Conservation (phyloP, 2,329 filamentous ascomycete species). For the Aureobasidium mangrovei region DNA sequence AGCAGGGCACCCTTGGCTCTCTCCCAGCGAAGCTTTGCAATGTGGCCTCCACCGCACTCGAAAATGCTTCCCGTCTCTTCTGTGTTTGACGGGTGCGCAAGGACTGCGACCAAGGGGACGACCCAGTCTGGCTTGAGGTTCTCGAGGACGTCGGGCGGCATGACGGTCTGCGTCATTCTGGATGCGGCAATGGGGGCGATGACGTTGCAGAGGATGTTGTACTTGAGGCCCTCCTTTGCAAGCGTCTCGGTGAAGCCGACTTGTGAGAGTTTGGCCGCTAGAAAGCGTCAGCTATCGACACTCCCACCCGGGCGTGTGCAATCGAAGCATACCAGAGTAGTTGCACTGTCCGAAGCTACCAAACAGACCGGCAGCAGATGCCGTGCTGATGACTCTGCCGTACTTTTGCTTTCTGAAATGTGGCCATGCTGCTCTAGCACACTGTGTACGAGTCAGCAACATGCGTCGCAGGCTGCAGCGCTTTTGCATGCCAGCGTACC, state of each 20-base stretch:
- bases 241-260: slow-evolving; percentile 97
- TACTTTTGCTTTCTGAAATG: slow-evolving; percentile 99
- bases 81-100: slow-evolving; percentile 78
- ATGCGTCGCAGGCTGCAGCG: neutral
- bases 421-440: slow-evolving; percentile 87
- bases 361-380: slow-evolving; percentile 91
- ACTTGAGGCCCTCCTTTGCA: slow-evolving; percentile 94
- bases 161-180: slow-evolving; percentile 89
- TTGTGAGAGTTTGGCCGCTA: slow-evolving; percentile 84
- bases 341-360: slow-evolving; percentile 94
- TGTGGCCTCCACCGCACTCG: slow-evolving; percentile 84
- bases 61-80: slow-evolving; percentile 82
- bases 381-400: slow-evolving; percentile 90
- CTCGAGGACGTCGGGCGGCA: slow-evolving; percentile 86
- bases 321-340: slow-evolving; percentile 59
- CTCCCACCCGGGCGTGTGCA: too few relatives aligned
- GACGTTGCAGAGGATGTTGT: slow-evolving; percentile 93
- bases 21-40: slow-evolving; percentile 94
- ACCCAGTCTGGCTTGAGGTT: slow-evolving; percentile 89
- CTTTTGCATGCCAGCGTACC: slow-evolving; percentile 25
- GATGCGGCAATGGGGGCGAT: slow-evolving; percentile 93
- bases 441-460: slow-evolving; percentile 36
- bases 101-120: slow-evolving; percentile 79
- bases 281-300: slow-evolving; percentile 21
- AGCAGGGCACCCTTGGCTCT: slow-evolving; percentile 79